Base-by-base conservation (phyloP, 768 basidiomycete species). In the Xanthoconium purpureum region DNA sequence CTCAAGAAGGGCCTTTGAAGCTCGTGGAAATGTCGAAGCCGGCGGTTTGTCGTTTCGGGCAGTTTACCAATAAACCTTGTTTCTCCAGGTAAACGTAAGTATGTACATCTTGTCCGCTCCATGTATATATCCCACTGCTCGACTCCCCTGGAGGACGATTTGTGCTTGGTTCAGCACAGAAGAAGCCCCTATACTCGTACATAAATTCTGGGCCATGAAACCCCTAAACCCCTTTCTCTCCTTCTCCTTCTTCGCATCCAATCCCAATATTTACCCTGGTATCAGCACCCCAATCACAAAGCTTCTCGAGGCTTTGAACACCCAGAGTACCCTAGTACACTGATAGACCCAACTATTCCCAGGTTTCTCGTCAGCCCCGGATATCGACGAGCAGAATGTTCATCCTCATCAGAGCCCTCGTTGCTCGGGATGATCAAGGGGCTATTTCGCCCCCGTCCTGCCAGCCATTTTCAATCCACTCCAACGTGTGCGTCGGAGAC, bases 401-500 rank as follows among this genome's bases (percentile, higher is more conserved):
- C 3, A 3, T 57, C n/a, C 17, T 42, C 10, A 7, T 20, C n/a
- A 8, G 4, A 6, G 2, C 2, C 28, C 32, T 57, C 12, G 13
- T 39, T 40, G 38, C 50, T 45, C 47, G 56, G 33, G 13, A 5
- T 36, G 13, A 6, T 36, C 0, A 7, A 3, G 10, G 17, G 2
- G 18, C 17, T 0, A 17, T 11, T 10, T 6, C 20, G 5, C 59
- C 61, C 24, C 46, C 42, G 2, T 11, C 30, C 1, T 69, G 69
- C 45, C 47, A 36, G 17, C 54, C 59, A 14, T 57, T 64, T 36
- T 50, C 55, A 1, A 1, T 59, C 32, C 17, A 50, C 0, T 56
- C 50, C 15, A 57, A 48, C 3, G 59, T 71, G 5, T 68, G 69
- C 15, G 15, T 68, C 5, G 67, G 69, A 0, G 64, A 68, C 51